Conservation (phyloP, 305 asterid species). For the Caryopteris hybrid region DNA sequence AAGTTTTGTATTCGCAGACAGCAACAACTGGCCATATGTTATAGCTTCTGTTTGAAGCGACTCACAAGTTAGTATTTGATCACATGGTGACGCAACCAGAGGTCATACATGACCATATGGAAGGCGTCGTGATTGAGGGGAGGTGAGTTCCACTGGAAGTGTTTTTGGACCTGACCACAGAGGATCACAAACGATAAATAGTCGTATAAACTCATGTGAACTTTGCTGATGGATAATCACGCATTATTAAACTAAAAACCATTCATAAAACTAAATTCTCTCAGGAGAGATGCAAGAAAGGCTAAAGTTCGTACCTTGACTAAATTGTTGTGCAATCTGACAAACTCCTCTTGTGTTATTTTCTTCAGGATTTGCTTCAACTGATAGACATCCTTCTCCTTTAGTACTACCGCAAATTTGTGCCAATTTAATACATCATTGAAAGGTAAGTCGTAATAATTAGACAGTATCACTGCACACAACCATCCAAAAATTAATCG, state of each 20-base stretch:
- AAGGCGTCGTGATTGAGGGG: slow-evolving; percentile 68
- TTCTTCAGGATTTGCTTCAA: slow-evolving; percentile 86
- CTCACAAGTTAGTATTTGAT: slow-evolving; percentile 59
- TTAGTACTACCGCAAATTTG: slow-evolving; percentile 67
- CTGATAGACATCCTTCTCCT: slow-evolving; percentile 86
- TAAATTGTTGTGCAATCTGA: slow-evolving; percentile 70
- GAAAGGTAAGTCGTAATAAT: slow-evolving; percentile 94
- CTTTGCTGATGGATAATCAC: background rate
- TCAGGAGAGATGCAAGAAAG: background rate
- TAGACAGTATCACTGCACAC: slow-evolving; percentile 83
- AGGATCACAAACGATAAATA: slow-evolving; percentile 3
- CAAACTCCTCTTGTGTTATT: slow-evolving; percentile 64
- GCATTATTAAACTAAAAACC: no score
- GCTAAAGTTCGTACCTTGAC: slow-evolving; percentile 55
- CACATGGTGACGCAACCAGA: slow-evolving; percentile 88
- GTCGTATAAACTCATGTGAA: background rate
- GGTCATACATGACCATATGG: slow-evolving; percentile 95
- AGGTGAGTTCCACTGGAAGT: slow-evolving; percentile 92
- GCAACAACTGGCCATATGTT: background rate
- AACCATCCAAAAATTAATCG: slow-evolving; percentile 17
- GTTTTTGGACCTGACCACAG: slow-evolving; percentile 69
- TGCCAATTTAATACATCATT: slow-evolving; percentile 82
- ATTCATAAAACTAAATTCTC: background rate
- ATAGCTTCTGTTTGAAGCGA: background rate
- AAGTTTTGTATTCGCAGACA: slow-evolving; percentile 12